A percentile compares a stretch with the other conserved stretches of the same genome.
Evolutionary conservation across 164 flowering plant genomes (phyloP).

Genomic region (Cinnamomum micranthum): DNA sequence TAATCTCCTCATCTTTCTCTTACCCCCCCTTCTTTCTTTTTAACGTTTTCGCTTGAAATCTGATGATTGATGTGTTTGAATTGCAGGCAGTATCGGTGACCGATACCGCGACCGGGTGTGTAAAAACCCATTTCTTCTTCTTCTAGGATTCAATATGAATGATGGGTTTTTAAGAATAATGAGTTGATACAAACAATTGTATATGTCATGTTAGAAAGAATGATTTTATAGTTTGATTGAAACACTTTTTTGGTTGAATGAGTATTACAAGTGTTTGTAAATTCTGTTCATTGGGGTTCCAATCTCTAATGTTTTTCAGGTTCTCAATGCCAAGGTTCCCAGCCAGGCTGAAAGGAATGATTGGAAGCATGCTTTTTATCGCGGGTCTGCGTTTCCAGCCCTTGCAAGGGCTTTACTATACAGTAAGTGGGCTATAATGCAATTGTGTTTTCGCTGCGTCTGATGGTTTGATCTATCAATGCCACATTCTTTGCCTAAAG

Average conservation of each 20-base stretch:
- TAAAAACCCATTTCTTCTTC: not conserved
- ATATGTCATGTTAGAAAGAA: not conserved
- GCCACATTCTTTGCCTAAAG: not conserved
- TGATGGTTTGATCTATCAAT: not conserved
- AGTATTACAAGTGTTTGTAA: not conserved
- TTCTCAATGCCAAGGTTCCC: slow-evolving; percentile 18
- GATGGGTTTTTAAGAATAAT: too few relatives aligned
- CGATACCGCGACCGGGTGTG: slow-evolving; percentile 49
- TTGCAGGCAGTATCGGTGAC: slow-evolving; percentile 47
- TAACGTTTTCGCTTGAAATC: not conserved
- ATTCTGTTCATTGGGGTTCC: not conserved
- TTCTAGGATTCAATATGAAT: too few relatives aligned
- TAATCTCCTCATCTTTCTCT: not conserved
- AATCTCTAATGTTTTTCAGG: slow-evolving; percentile 5
- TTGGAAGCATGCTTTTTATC: slow-evolving; percentile 57
- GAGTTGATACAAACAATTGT: too few relatives aligned
- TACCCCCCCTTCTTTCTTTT: too few relatives aligned
- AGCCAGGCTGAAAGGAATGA: slow-evolving; percentile 39
- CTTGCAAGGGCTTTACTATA: slow-evolving; percentile 58
- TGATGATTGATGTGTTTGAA: not conserved
- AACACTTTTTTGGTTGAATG: too few relatives aligned
- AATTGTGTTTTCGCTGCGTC: not conserved
- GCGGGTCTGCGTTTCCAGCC: slow-evolving; percentile 63
- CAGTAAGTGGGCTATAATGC: slow-evolving; percentile 31
- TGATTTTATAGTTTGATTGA: too few relatives aligned